Base-by-base conservation (phyloP, 805 yeast genomes). In the Cyberlindnera euphorbiae region DNA sequence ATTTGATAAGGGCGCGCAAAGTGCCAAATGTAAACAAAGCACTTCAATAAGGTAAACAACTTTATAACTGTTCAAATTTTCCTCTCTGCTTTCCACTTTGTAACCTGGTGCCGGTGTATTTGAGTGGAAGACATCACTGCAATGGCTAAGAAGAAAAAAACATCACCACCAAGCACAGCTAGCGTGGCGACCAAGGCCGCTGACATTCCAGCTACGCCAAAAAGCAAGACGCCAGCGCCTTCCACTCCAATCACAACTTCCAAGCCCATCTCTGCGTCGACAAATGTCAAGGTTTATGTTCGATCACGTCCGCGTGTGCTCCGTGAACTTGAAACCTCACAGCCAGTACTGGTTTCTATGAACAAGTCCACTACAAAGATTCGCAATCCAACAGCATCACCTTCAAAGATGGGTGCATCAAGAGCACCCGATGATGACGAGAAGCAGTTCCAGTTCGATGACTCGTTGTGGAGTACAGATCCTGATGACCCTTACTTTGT, bases 381-480 rank as follows among this genome's bases (percentile, higher is more conserved):
- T 26, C 27, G 18, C 17, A 36, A 39, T 18, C 44, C 39, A 9
- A 17, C 28, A 19, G 30, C 41, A 8, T 37, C 46, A 18, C 47
- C 51, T n/a, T 18, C 50, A 7, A 36, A 35, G 36, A 31, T 10
- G 17, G 16, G 25, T 9, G 12, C 32, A n/a, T n/a, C n/a, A n/a
- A n/a, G n/a, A n/a, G n/a, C n/a, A n/a, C 29, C 14, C 16, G 7
- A 10, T 24, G 28, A 37, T 13, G 36, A 41, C 11, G 43, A 44
- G 15, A 69, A 62, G 41, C 39, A 44, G 21, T 78, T 77, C 55
- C 50, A 49, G 4, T 77, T 77, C 48, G 81, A 79, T 45, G 63
- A 63, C 14, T 66, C 75, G 8, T 56, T 80, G 28, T 69, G 73
- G 69, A 75, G 82, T 3, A 58, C 59, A 27, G 62, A 64, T 26